These are phyloP conservation scores for Quercus mongolica DNA, from an alignment of 306 rosid genomes.

Conservation along the genomic window DNA sequence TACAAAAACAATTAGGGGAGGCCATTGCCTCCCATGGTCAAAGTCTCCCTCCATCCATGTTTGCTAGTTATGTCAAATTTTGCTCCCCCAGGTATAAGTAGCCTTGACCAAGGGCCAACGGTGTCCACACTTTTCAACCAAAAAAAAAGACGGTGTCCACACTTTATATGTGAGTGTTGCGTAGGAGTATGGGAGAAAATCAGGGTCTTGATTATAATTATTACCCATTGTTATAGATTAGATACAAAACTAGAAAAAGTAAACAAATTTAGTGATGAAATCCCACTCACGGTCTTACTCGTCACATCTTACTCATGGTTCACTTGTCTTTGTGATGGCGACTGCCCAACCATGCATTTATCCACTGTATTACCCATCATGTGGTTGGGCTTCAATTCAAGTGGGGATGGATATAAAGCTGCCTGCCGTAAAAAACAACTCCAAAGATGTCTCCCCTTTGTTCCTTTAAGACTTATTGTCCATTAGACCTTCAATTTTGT, in stretches of 20 bases:
- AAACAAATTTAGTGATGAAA: neutral
- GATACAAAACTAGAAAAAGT: neutral
- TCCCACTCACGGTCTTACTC: neutral
- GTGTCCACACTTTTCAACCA: no score
- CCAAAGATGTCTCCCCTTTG: slow-evolving; percentile 21
- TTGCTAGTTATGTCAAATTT: no score
- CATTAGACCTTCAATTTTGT: neutral
- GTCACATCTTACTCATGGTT: neutral
- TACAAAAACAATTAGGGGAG: no score
- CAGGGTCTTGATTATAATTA: no score
- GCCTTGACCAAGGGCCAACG: no score
- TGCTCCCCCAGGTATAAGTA: no score
- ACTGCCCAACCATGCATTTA: slow-evolving; percentile 37
- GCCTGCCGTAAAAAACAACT: slow-evolving; percentile 20
- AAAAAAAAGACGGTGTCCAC: no score
- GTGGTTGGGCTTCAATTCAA: slow-evolving; percentile 28
- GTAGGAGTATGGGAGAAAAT: no score
- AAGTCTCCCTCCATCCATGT: no score
- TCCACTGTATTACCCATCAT: slow-evolving; percentile 7
- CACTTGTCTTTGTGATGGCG: slow-evolving; percentile 27
- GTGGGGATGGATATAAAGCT: slow-evolving; percentile 7
- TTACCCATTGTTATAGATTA: neutral
- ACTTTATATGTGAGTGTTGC: no score
- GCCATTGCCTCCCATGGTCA: no score
- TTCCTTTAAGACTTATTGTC: neutral